Evolutionary conservation across 768 basidiomycete species (phyloP), one percentile per base, ranked within the genome.

Genomic region (Boletales sp.): DNA sequence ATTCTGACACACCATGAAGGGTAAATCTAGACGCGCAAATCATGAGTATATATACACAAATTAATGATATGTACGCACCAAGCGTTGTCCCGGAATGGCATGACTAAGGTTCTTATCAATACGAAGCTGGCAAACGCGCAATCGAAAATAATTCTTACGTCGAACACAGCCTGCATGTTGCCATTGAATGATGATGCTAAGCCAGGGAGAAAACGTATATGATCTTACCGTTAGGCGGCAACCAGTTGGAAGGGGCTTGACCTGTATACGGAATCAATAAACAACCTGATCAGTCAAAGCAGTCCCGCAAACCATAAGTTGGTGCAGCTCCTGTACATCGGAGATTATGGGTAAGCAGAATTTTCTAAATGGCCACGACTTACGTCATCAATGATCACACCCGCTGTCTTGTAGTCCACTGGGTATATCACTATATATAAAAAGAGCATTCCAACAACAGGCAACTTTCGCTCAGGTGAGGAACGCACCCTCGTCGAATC

Each of bases 401-500:
- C 90, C 0, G 73, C 72, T 37, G 72, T 68, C 72, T 89, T 79
- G 73, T 83, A 90, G 67, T 99, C 95, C 17, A 94, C 64, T 0
- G 95, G 97, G 63, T 84, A 97, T 57, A 98, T 94, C 21, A 85
- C 87, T 87, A 51, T 48, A 36, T n/a, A n/a, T n/a, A 50, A 3
- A n/a, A 34, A 2, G 2, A 27, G 6, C 13, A 18, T 5, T 38
- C 47, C 11, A 34, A 13, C 18, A 24, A 17, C 15, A 6, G 15
- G 27, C 19, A 31, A 37, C 8, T 4, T 8, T 27, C 2, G 8
- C 17, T 15, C 8, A 32, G 3, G 13, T 17, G 40, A 41, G 10
- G 34, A 13, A n/a, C 54, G 0, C 19, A 83, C 84, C 81, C 76
- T 93, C 90, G 54, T 94, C 90, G 47, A 72, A 79, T 8, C 92